Conservation (phyloP, 2,329 filamentous ascomycete genomes). For the Claviceps paspali region DNA sequence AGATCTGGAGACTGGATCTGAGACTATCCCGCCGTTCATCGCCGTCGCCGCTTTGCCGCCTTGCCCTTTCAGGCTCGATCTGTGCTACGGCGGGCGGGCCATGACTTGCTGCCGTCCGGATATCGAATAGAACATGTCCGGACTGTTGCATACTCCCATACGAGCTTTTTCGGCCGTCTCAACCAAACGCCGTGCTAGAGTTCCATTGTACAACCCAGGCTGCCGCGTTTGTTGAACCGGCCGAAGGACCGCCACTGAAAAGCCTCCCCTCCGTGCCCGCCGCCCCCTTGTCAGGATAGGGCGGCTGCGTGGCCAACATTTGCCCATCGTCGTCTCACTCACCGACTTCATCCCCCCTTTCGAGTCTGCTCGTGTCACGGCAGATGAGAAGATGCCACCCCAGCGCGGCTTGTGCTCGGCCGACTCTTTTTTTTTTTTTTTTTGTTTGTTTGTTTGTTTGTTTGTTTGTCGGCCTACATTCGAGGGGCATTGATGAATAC, state of each 20-base stretch:
- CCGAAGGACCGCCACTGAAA: too few species aligned
- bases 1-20: conserved; percentile 1
- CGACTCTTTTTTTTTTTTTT: background rate
- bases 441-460: too few species aligned
- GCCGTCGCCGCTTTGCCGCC: background rate
- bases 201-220: background rate
- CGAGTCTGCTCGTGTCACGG: background rate
- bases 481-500: background rate
- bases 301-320: background rate
- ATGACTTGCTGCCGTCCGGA: background rate
- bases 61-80: background rate
- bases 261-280: too few species aligned
- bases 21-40: conserved; percentile 2
- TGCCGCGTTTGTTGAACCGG: conserved; percentile 1
- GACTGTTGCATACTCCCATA: background rate
- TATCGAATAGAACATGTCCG: background rate
- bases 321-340: background rate
- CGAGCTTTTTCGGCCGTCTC: background rate
- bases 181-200: background rate
- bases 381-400: background rate
- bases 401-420: background rate
- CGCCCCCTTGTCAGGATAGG: too few species aligned
- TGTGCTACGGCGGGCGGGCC: background rate
- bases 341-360: background rate
- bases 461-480: background rate